Conservation (phyloP, 495 filamentous ascomycete genomes). For the Clohesyomyces aquaticus region DNA sequence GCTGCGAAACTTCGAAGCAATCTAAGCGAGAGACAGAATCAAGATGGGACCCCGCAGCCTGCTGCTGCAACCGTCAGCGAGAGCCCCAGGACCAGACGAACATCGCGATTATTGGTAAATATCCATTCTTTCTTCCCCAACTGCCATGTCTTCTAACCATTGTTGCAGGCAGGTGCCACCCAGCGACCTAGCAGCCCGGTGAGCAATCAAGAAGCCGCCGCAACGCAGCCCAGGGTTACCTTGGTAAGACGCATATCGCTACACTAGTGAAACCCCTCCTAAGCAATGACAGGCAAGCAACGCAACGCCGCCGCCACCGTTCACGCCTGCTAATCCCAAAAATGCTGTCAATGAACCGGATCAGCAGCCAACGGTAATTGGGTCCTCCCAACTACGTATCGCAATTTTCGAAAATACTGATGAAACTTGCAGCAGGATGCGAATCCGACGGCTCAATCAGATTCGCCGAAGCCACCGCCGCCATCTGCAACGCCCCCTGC, state of each 20-base stretch:
- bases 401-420: neutral
- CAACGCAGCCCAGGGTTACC: neutral
- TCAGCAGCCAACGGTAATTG: neutral
- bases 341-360: neutral
- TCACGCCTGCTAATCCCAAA: neutral
- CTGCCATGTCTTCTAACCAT: constrained; percentile 7
- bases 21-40: constrained; percentile 20
- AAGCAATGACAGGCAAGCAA: neutral
- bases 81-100: neutral
- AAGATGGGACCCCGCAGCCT: constrained; percentile 13
- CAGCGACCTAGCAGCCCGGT: neutral
- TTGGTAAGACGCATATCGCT: neutral
- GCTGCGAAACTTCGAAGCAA: neutral
- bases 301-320: neutral
- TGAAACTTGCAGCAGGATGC: neutral
- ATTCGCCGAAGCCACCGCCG: neutral
- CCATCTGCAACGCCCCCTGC: neutral
- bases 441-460: neutral
- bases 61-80: neutral
- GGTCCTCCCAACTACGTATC: neutral
- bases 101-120: neutral
- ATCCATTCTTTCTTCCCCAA: neutral
- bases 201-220: neutral
- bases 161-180: constrained; percentile 16
- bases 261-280: neutral